Evolutionary conservation across 2,329 filamentous ascomycete genomes (phyloP).

Genomic region (Fusarium avenaceum): DNA sequence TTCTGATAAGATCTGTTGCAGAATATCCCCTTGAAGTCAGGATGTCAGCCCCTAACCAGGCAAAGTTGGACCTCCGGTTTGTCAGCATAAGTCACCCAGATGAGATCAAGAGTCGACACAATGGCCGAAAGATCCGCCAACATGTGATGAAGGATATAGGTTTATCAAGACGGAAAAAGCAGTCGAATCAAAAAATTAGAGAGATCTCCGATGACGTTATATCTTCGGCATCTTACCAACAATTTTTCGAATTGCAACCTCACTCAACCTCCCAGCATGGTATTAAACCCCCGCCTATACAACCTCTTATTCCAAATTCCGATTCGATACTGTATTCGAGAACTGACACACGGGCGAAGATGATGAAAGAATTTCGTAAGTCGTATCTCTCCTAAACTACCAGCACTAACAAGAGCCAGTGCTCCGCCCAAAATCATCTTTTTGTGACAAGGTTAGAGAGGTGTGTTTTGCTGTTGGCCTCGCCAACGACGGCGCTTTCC

Average conservation of each 20-base stretch:
- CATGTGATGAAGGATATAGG: constrained; percentile 18
- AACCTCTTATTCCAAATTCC: neutral
- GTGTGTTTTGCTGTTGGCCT: constrained; percentile 18
- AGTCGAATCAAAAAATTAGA: neutral
- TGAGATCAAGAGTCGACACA: constrained; percentile 3
- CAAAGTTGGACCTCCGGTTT: neutral
- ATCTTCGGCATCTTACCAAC: neutral
- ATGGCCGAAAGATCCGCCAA: constrained; percentile 11
- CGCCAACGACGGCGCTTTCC: neutral
- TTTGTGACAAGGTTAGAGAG: constrained; percentile 12
- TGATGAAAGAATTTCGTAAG: constrained; percentile 14
- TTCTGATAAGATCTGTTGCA: no score
- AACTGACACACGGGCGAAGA: constrained; percentile 1
- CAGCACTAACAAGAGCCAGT: neutral
- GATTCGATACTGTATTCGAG: neutral
- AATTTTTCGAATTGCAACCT: no score
- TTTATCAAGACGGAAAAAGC: constrained; percentile 3
- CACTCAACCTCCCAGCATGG: neutral
- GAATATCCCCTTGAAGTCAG: neutral
- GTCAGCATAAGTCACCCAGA: constrained; percentile 12
- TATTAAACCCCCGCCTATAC: neutral
- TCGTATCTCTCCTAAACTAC: neutral
- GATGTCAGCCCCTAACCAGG: neutral
- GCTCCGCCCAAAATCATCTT: constrained; percentile 11
- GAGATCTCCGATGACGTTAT: neutral